Base-by-base conservation (phyloP, 441 rosid genomes). In the Rhodomyrtus psidioides region DNA sequence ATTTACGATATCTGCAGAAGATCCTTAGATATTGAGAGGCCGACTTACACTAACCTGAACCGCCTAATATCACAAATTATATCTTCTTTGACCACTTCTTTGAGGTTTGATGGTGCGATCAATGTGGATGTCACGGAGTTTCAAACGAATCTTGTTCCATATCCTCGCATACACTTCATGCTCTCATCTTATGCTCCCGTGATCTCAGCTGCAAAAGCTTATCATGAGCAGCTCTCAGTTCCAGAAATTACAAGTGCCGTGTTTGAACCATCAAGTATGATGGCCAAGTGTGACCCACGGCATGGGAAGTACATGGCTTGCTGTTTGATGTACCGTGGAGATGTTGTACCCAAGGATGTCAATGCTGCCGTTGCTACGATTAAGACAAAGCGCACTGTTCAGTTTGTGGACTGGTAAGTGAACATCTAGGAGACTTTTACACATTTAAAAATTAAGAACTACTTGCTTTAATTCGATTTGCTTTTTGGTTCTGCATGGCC, bases 61-160 rank as follows among this genome's bases (percentile, higher is more conserved):
- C 94, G 96, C 85, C 86, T 94, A 58, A 94, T 95, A 86, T 94
- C 96, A 81, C 96, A 95, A 84, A 91, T 92, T 39, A 93, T 95
- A 76, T 95, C 98, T 85, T 95, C 97, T 46, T 88, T 95, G 85
- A 95, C 97, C 84, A 92, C 96, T 55, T 95, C 96, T 65, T 89
- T 95, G 92, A 93, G 98, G 90, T 95, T 95, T 87, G 98, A 95
- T 88, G 98, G 98, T 74, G 98, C 98, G 88, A 94, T 95, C 49
- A 94, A 95, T 24, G 98, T 95, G 89, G 98, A 95, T 86, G 85
- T 95, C 83, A 93, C 97, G 12, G 97, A 95, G 91, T 94, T 95
- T 83, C 96, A 94, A 86, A 95, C 98, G 46, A 95, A 95, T 88
- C 96, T 95, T 83, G 98, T 95, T 65, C 97, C 97, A n/a, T 95